These are phyloP conservation scores for Phytophthora ohioensis DNA, from an alignment of 352 stramenopile species.

Conservation along the genomic window DNA sequence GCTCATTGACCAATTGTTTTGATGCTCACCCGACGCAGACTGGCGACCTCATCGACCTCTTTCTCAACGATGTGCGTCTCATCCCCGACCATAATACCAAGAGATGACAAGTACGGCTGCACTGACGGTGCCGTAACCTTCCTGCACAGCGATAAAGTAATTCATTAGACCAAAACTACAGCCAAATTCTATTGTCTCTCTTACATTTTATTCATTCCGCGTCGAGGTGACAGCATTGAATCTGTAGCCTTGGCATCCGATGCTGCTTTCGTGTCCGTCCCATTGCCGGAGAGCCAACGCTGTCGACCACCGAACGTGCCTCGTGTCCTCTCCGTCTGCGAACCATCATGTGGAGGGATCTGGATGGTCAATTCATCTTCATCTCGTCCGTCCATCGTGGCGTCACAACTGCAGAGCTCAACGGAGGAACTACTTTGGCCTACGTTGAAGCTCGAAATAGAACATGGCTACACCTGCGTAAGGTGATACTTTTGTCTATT, in stretches of 20 bases:
- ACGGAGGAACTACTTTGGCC: background rate
- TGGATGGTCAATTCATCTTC: conserved; percentile 79
- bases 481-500: conserved; percentile 7
- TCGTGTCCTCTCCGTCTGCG: conserved; percentile 71
- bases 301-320: conserved; percentile 79
- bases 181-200: background rate
- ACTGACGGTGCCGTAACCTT: conserved; percentile 77
- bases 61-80: conserved; percentile 85
- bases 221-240: conserved; percentile 58
- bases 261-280: conserved; percentile 24
- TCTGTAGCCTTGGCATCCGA: conserved; percentile 53
- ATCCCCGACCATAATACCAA: conserved; percentile 77
- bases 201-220: conserved; percentile 56
- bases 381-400: conserved; percentile 55
- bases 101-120: conserved; percentile 75
- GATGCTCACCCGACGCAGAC: conserved; percentile 60
- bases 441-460: conserved; percentile 38
- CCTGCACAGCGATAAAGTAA: conserved; percentile 22
- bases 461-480: conserved; percentile 21
- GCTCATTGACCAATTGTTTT: background rate
- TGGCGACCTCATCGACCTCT: conserved; percentile 78
- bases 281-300: conserved; percentile 67
- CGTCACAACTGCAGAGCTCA: background rate
- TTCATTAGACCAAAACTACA: background rate
- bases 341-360: conserved; percentile 73